Conservation (phyloP, 768 basidiomycete genomes). For the Wakefieldia striispora region DNA sequence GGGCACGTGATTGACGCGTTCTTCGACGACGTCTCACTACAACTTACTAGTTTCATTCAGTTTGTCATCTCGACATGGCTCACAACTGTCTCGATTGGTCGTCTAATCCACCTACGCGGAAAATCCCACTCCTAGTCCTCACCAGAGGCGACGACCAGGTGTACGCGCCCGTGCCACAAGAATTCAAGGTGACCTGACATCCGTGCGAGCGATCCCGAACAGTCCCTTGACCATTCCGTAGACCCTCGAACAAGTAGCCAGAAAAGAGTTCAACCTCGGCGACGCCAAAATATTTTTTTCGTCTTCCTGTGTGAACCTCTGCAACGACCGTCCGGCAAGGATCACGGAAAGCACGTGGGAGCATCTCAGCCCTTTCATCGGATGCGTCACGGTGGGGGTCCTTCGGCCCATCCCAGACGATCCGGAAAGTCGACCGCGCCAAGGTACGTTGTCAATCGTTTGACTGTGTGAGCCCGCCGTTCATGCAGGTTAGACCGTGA, state of each 20-base stretch:
- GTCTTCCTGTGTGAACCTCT: conserved; percentile 23
- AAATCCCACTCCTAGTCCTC: conserved; percentile 21
- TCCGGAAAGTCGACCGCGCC: not conserved
- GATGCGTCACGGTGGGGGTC: conserved; percentile 21
- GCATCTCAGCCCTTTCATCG: conserved; percentile 17
- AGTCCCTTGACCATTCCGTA: not conserved
- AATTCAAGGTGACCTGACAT: conserved; percentile 12
- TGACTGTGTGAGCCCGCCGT: not conserved
- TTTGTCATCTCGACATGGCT: conserved; percentile 8
- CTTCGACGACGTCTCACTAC: too few relatives aligned
- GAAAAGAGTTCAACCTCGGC: conserved; percentile 21
- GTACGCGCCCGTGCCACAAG: conserved; percentile 17
- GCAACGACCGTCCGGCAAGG: conserved; percentile 17
- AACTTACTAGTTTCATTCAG: too few relatives aligned
- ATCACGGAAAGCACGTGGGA: conserved; percentile 23
- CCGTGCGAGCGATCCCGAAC: not conserved
- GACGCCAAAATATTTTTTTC: conserved; percentile 10
- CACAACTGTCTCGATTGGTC: conserved; percentile 31
- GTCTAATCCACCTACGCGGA: conserved; percentile 15
- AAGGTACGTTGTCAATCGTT: conserved; percentile 3
- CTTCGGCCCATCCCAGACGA: not conserved
- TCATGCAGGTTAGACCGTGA: not conserved
- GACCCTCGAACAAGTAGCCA: conserved; percentile 17
- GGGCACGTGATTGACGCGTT: conserved; percentile 11
- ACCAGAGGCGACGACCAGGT: conserved; percentile 10